Evolutionary conservation across 768 basidiomycete species (phyloP).

Genomic region (Atractiella rhizophila): DNA sequence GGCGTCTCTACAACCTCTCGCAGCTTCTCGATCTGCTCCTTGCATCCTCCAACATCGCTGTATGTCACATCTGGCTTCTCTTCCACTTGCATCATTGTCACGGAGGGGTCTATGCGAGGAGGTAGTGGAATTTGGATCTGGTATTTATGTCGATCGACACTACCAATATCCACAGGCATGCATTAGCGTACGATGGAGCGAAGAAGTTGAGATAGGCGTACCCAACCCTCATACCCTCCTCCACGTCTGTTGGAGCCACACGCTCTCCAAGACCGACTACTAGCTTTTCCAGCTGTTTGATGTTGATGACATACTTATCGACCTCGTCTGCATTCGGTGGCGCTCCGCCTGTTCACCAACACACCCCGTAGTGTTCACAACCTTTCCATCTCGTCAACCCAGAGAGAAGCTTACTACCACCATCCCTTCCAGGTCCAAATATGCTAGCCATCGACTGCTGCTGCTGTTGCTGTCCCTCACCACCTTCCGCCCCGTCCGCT

Average conservation of each 20-base stretch:
- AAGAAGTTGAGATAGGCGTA: constrained; percentile 25
- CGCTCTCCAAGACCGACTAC: constrained; percentile 91
- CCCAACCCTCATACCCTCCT: constrained; percentile 99
- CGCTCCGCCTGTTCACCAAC: constrained; percentile 1
- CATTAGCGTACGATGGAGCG: not conserved
- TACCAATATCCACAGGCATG: constrained; percentile 18
- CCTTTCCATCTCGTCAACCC: not conserved
- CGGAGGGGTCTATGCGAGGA: constrained; percentile 95
- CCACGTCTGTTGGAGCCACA: constrained; percentile 90
- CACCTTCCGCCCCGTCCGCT: not conserved
- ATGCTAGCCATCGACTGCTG: constrained; percentile 38
- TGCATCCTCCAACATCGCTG: constrained; percentile 91
- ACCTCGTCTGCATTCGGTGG: constrained; percentile 72
- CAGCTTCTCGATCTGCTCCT: constrained; percentile 97
- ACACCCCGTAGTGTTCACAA: constrained; percentile 2
- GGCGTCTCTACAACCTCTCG: constrained; percentile 95
- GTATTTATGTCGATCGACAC: constrained; percentile 86
- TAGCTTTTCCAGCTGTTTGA: constrained; percentile 98
- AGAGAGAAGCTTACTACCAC: not conserved
- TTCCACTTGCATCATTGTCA: constrained; percentile 99
- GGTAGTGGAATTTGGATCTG: constrained; percentile 96
- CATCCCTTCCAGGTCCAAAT: constrained; percentile 12
- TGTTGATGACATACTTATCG: constrained; percentile 97
- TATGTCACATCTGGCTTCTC: constrained; percentile 97
- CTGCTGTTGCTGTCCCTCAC: constrained; percentile 41